These are phyloP conservation scores for Sicyos baderoa DNA, from an alignment of 306 rosid genomes.

Conservation along the genomic window DNA sequence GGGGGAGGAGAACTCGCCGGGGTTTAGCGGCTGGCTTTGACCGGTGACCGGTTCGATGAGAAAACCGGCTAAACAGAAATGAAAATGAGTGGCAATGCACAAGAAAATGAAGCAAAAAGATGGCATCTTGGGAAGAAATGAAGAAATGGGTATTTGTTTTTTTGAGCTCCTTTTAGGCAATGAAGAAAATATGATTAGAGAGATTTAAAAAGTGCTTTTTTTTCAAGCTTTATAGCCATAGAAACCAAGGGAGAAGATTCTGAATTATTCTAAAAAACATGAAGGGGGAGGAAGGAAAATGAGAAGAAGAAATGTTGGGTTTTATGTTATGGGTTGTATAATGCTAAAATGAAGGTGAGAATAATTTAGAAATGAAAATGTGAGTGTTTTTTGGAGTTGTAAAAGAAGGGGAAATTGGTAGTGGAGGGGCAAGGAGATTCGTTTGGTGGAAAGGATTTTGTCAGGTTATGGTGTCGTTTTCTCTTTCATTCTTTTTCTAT, in stretches of 20 bases:
- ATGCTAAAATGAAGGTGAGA: too few relatives aligned
- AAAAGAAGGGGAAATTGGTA: not conserved
- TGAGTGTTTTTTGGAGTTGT: not conserved
- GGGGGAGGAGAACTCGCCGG: constrained; percentile 42
- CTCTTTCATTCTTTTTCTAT: constrained; percentile 28
- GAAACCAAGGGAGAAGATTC: constrained; percentile 19
- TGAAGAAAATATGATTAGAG: constrained; percentile 24
- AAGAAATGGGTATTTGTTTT: constrained; percentile 1
- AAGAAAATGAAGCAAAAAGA: constrained; percentile 26
- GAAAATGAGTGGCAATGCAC: constrained; percentile 5
- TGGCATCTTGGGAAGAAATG: constrained; percentile 25
- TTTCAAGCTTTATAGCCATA: constrained; percentile 20
- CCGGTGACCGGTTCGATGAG: constrained; percentile 53
- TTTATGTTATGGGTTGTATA: too few relatives aligned
- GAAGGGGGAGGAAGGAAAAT: constrained; percentile 2
- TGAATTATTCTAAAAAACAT: constrained; percentile 23
- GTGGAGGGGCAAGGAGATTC: constrained; percentile 51
- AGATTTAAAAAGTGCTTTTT: constrained; percentile 13
- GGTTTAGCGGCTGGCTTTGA: constrained; percentile 51
- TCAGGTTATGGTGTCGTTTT: constrained; percentile 48
- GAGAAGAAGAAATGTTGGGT: not conserved
- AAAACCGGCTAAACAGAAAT: constrained; percentile 36
- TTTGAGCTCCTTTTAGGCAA: constrained; percentile 2
- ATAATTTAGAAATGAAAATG: too few relatives aligned
- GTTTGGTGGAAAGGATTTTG: constrained; percentile 43